A percentile compares a stretch with the other conserved stretches of the same genome.
These are phyloP conservation scores for Hypoxylon sp. DNA, from an alignment of 2,329 filamentous ascomycete genomes.

Conservation along the genomic window DNA sequence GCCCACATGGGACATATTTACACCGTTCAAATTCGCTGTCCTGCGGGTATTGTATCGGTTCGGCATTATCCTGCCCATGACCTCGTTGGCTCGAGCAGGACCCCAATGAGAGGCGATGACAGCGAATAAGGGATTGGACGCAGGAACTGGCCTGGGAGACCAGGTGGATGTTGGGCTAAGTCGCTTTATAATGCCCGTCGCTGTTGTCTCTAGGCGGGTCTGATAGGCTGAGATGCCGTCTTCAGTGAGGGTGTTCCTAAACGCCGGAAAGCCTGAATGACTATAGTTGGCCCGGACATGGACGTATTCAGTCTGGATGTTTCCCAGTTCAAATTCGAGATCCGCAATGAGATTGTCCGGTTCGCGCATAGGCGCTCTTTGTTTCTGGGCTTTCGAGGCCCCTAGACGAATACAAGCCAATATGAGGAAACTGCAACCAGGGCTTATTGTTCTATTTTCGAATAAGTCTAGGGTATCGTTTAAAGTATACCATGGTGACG, in stretches of 20 bases:
- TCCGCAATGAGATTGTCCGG: slow-evolving; percentile 72
- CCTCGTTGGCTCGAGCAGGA: slow-evolving; percentile 59
- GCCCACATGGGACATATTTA: background rate
- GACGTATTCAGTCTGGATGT: slow-evolving; percentile 64
- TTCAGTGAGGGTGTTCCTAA: slow-evolving; percentile 43
- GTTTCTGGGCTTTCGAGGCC: slow-evolving; percentile 26
- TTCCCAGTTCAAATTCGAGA: slow-evolving; percentile 70
- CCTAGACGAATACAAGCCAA: slow-evolving; percentile 63
- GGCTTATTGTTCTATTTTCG: slow-evolving; percentile 57
- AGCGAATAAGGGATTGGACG: slow-evolving; percentile 59
- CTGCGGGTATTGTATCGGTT: slow-evolving; percentile 28
- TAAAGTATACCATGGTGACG: slow-evolving; percentile 2
- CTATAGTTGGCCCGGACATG: slow-evolving; percentile 67
- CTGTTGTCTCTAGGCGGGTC: slow-evolving; percentile 68
- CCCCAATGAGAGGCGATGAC: slow-evolving; percentile 67
- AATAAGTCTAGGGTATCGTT: slow-evolving; percentile 33
- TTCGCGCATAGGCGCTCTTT: slow-evolving; percentile 55
- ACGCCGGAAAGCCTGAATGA: slow-evolving; percentile 68
- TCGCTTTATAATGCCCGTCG: slow-evolving; percentile 65
- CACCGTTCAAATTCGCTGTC: slow-evolving; percentile 10
- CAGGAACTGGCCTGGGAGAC: slow-evolving; percentile 61
- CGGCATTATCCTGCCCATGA: slow-evolving; percentile 56
- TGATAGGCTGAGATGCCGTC: slow-evolving; percentile 58
- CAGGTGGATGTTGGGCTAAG: slow-evolving; percentile 65
- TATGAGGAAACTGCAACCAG: slow-evolving; percentile 63